Evolutionary conservation across 495 filamentous ascomycete species (phyloP).

Genomic region (Trichoderma reesei): DNA sequence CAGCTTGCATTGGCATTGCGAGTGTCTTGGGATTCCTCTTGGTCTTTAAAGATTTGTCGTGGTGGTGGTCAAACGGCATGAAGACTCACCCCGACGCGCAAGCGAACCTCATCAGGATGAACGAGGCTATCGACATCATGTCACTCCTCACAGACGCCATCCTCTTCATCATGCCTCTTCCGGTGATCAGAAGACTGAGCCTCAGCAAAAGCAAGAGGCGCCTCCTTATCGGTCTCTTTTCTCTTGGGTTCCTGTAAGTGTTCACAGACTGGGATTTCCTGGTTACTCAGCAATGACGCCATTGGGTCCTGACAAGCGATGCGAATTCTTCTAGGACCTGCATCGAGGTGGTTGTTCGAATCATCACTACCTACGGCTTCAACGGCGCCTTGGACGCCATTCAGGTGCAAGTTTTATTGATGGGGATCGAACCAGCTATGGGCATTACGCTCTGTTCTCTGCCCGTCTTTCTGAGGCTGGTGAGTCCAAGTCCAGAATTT

Average conservation of each 20-base stretch:
- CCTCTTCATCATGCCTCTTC: slow-evolving; percentile 7
- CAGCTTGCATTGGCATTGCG: slow-evolving; percentile 1
- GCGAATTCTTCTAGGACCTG: slow-evolving; percentile 1
- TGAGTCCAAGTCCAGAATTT: not conserved
- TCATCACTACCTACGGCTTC: slow-evolving; percentile 10
- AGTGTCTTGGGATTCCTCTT: slow-evolving; percentile 7
- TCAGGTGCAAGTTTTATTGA: slow-evolving; percentile 3
- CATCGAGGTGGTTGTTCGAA: slow-evolving; percentile 6
- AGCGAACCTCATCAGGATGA: slow-evolving; percentile 2
- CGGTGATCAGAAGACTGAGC: slow-evolving; percentile 3
- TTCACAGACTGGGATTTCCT: too few species aligned
- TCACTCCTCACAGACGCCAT: slow-evolving; percentile 12
- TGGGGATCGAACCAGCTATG: slow-evolving; percentile 11
- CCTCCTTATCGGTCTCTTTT: slow-evolving; percentile 5
- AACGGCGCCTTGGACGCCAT: slow-evolving; percentile 11
- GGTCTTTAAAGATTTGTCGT: slow-evolving; percentile 5
- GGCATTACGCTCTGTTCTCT: slow-evolving; percentile 10
- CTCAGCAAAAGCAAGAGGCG: slow-evolving; percentile 3
- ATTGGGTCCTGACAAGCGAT: not conserved
- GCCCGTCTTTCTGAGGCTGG: slow-evolving; percentile 4
- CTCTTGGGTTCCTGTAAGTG: slow-evolving; percentile 9
- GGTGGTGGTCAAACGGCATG: slow-evolving; percentile 10
- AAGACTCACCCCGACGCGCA: not conserved
- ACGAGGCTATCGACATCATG: slow-evolving; percentile 9
- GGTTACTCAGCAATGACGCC: too few species aligned